phyloP scores from a whole-genome alignment of 805 yeast species.

The Metschnikowia arizonensis region DNA sequence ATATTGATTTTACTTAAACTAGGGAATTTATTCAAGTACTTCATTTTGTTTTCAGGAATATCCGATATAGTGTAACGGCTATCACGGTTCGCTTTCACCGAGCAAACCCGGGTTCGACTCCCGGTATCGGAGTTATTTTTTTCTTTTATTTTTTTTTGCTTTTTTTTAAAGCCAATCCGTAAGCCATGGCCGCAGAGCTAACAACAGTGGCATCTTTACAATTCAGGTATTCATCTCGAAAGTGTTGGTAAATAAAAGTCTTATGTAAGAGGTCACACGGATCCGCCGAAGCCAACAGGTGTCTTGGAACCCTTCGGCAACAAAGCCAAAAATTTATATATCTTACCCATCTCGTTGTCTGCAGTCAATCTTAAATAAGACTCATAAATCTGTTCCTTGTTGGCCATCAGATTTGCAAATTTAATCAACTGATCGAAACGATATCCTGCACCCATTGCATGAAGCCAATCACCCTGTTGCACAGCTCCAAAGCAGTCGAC shows the following conservation, averaged over 20 bases:
- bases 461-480: slow-evolving; percentile 78
- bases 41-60: neutral
- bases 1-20: too few species aligned
- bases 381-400: slow-evolving; percentile 48
- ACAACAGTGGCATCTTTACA: neutral
- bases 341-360: slow-evolving; percentile 68
- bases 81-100: slow-evolving; percentile 83
- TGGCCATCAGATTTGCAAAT: slow-evolving; percentile 35
- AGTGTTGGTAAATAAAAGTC: neutral
- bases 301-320: slow-evolving; percentile 41
- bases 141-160: too few species aligned
- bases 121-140: slow-evolving; percentile 63
- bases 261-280: neutral
- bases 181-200: too few species aligned
- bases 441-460: slow-evolving; percentile 68
- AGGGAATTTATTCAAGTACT: too few species aligned
- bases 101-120: slow-evolving; percentile 83
- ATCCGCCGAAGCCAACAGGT: slow-evolving; percentile 53
- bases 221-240: neutral
- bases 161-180: neutral
- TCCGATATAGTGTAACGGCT: slow-evolving; percentile 82
- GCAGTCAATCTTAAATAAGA: slow-evolving; percentile 64
- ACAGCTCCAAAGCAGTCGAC: slow-evolving; percentile 50
- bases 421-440: slow-evolving; percentile 58
- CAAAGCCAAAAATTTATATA: slow-evolving; percentile 68